Percentiles rank a stretch among this genome's conserved stretches.
These are phyloP conservation scores for Tylopilus balloui DNA, from an alignment of 768 basidiomycete genomes.

Conservation along the genomic window DNA sequence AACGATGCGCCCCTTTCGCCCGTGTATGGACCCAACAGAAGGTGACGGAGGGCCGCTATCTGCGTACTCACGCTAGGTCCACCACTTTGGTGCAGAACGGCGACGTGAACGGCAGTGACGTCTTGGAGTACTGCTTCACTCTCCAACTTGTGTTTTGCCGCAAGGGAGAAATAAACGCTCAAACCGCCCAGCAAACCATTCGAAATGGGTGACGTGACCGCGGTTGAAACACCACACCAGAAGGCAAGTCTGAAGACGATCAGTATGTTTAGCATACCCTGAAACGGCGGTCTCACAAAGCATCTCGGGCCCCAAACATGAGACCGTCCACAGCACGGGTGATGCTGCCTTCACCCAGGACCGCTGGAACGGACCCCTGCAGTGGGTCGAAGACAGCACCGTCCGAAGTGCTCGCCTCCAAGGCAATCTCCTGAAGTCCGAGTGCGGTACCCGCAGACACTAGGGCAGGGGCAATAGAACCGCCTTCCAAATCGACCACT, in stretches of 20 bases:
- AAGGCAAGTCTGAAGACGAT: conserved; percentile 56
- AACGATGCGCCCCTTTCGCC: conserved; percentile 31
- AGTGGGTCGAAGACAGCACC: conserved; percentile 53
- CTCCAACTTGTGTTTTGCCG: conserved; percentile 55
- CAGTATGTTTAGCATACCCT: neutral
- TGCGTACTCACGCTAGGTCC: conserved; percentile 57
- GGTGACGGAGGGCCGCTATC: conserved; percentile 49
- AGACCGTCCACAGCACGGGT: conserved; percentile 63
- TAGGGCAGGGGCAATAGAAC: conserved; percentile 56
- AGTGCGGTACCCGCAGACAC: conserved; percentile 59
- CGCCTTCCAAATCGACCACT: conserved; percentile 54
- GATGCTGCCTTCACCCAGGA: conserved; percentile 39
- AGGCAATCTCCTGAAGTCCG: conserved; percentile 64
- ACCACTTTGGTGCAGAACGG: conserved; percentile 28
- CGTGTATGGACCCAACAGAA: conserved; percentile 36
- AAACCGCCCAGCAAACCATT: conserved; percentile 58
- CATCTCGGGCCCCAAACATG: conserved; percentile 48
- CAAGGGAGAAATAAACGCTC: conserved; percentile 56
- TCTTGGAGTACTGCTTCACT: conserved; percentile 62
- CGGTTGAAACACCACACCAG: conserved; percentile 67
- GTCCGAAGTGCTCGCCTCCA: conserved; percentile 64
- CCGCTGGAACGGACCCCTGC: conserved; percentile 26
- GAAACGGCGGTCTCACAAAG: conserved; percentile 35
- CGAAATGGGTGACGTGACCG: conserved; percentile 55
- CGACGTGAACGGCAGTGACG: conserved; percentile 61